A percentile compares a stretch with the other conserved stretches of the same genome.
Evolutionary conservation across 1,139 yeast species (phyloP).

Genomic region (Kurtzmaniella quercitrusa): DNA sequence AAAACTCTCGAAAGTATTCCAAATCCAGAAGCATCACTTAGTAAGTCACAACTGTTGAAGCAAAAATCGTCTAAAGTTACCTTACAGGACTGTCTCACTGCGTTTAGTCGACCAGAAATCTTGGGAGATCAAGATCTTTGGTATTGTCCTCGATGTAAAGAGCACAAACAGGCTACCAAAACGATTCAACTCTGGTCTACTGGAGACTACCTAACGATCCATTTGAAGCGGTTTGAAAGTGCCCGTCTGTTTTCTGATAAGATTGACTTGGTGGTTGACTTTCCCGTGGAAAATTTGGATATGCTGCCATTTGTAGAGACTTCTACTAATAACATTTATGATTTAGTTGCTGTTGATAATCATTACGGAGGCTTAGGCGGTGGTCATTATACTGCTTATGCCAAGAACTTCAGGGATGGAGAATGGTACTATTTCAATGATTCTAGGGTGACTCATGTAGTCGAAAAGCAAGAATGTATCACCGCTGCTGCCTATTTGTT

Average conservation of each 20-base stretch:
- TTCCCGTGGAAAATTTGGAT: conserved; percentile 83
- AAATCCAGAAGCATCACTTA: conserved; percentile 50
- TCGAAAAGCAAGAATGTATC: conserved; percentile 60
- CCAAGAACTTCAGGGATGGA: conserved; percentile 68
- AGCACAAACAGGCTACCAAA: conserved; percentile 87
- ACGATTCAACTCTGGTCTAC: conserved; percentile 88
- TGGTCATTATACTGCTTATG: conserved; percentile 94
- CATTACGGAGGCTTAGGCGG: conserved; percentile 97
- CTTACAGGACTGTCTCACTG: conserved; percentile 67
- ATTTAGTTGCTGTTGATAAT: conserved; percentile 87
- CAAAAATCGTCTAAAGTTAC: conserved; percentile 51
- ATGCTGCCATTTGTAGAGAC: conserved; percentile 52
- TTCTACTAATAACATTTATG: conserved; percentile 53
- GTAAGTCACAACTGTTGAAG: conserved; percentile 33
- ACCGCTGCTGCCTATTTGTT: conserved; percentile 83
- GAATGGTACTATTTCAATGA: conserved; percentile 93
- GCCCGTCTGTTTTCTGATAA: conserved; percentile 86
- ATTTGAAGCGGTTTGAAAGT: conserved; percentile 84
- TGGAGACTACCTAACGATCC: conserved; percentile 87
- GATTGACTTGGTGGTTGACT: conserved; percentile 77
- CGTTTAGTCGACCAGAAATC: conserved; percentile 79
- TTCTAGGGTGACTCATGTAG: conserved; percentile 59
- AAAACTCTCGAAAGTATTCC: conserved; percentile 43
- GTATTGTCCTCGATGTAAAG: conserved; percentile 90
- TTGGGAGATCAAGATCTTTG: conserved; percentile 88